Conservation (phyloP, 2,329 filamentous ascomycete genomes). For the Talaromyces sp. region DNA sequence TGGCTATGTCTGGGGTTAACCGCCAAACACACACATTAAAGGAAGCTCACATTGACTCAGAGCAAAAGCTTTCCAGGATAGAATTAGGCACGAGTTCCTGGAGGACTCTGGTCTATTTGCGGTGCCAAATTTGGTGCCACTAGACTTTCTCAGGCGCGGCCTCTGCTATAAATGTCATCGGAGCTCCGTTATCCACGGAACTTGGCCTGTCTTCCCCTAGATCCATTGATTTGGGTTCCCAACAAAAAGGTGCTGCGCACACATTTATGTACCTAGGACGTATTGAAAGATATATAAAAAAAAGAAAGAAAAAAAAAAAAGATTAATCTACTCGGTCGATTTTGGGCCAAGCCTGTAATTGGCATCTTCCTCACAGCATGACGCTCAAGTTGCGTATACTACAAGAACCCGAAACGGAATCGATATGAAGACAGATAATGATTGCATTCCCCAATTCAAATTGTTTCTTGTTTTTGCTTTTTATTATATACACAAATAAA, state of each 20-base stretch:
- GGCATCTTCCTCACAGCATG: no score
- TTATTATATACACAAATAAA: no score
- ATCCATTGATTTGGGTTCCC: not conserved
- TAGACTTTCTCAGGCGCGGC: not conserved
- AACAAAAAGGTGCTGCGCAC: not conserved
- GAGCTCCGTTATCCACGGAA: not conserved
- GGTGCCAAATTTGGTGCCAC: not conserved
- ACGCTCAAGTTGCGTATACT: no score
- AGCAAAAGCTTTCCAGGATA: conserved; percentile 1
- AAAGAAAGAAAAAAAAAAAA: not conserved
- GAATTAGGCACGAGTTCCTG: not conserved
- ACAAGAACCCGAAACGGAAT: no score
- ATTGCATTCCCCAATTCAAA: no score
- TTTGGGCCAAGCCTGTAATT: no score
- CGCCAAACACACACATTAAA: not conserved
- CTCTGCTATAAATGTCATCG: conserved; percentile 2
- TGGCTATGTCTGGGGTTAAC: conserved; percentile 9
- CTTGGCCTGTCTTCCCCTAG: not conserved
- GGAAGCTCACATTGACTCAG: conserved; percentile 8
- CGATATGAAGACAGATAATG: no score
- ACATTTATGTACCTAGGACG: not conserved
- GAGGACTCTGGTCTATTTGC: not conserved
- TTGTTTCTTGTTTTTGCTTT: no score
- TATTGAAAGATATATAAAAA: not conserved
- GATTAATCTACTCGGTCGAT: no score